A percentile compares a stretch with the other conserved stretches of the same genome.
phyloP scores from a whole-genome alignment of 176 grass and related monocot species.

The Oryza coarctata region DNA sequence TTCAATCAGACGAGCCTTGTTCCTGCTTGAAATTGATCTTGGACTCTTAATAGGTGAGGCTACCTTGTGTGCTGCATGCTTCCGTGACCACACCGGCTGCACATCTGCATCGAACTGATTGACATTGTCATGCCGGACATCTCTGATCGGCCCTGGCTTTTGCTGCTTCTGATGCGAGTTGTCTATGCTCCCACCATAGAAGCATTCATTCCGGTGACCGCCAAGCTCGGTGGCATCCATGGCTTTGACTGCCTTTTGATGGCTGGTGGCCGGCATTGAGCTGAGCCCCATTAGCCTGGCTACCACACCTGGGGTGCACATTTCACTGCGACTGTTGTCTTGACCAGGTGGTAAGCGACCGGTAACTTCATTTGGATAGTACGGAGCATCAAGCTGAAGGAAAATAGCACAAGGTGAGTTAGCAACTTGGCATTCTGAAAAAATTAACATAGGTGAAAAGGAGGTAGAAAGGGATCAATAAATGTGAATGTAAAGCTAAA shows the following conservation, averaged over 20 bases:
- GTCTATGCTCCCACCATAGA: conserved; percentile 28
- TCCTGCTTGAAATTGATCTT: conserved; percentile 57
- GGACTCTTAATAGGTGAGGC: conserved; percentile 54
- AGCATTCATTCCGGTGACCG: conserved; percentile 11
- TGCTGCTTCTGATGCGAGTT: conserved; percentile 42
- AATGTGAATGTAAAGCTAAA: not conserved
- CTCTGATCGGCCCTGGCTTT: conserved; percentile 28
- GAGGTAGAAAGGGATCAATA: not conserved
- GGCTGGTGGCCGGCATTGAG: conserved; percentile 43
- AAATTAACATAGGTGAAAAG: not conserved
- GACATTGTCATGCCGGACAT: conserved; percentile 1
- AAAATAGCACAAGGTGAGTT: conserved; percentile 2
- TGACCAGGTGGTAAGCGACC: conserved; percentile 20
- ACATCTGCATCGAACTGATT: conserved; percentile 17
- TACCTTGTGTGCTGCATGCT: conserved; percentile 37
- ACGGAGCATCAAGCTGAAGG: conserved; percentile 43
- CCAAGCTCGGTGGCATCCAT: conserved; percentile 21
- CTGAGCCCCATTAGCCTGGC: conserved; percentile 84
- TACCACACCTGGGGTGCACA: conserved; percentile 52
- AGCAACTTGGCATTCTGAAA: not conserved
- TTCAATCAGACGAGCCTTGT: conserved; percentile 63
- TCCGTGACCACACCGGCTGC: conserved; percentile 22
- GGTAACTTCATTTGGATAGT: conserved; percentile 29
- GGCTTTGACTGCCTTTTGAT: conserved; percentile 20
- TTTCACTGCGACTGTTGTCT: conserved; percentile 22